Percentiles rank a stretch among this genome's conserved stretches.
These are phyloP conservation scores for Tuber microsphaerosporum DNA, from an alignment of 495 filamentous ascomycete species.

Conservation along the genomic window DNA sequence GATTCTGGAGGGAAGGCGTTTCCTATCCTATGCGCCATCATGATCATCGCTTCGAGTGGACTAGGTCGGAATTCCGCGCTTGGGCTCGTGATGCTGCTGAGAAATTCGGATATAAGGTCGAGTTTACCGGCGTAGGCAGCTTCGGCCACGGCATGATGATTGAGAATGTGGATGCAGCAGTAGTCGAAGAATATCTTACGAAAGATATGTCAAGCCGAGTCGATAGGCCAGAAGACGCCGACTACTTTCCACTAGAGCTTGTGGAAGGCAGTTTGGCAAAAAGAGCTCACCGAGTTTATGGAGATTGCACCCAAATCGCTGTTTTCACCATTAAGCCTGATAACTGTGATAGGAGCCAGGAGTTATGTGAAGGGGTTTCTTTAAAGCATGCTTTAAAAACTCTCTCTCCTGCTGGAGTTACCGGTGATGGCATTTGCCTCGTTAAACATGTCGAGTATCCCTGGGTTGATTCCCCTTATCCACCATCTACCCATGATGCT, in stretches of 20 bases:
- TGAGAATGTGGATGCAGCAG: conserved; percentile 15
- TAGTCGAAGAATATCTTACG: conserved; percentile 1
- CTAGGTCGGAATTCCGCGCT: conserved; percentile 31
- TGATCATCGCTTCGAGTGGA: conserved; percentile 42
- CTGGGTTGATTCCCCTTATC: neutral
- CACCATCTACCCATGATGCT: neutral
- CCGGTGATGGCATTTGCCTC: neutral
- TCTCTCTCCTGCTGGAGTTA: neutral
- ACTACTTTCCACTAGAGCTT: conserved; percentile 11
- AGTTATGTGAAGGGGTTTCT: neutral
- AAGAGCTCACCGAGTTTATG: conserved; percentile 25
- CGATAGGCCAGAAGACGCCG: neutral
- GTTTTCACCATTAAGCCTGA: conserved; percentile 29
- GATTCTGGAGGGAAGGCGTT: conserved; percentile 21
- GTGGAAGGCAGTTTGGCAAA: conserved; percentile 5
- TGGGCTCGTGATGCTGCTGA: conserved; percentile 33
- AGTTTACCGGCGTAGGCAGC: conserved; percentile 35
- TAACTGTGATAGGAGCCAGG: neutral
- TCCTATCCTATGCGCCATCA: conserved; percentile 39
- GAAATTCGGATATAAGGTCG: conserved; percentile 36
- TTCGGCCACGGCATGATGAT: conserved; percentile 30
- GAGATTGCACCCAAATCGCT: conserved; percentile 38
- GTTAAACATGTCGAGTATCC: neutral
- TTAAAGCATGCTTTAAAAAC: neutral
- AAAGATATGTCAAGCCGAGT: neutral